Conservation (phyloP, 768 basidiomycete genomes). For the Paxillus ammoniavirescens region DNA sequence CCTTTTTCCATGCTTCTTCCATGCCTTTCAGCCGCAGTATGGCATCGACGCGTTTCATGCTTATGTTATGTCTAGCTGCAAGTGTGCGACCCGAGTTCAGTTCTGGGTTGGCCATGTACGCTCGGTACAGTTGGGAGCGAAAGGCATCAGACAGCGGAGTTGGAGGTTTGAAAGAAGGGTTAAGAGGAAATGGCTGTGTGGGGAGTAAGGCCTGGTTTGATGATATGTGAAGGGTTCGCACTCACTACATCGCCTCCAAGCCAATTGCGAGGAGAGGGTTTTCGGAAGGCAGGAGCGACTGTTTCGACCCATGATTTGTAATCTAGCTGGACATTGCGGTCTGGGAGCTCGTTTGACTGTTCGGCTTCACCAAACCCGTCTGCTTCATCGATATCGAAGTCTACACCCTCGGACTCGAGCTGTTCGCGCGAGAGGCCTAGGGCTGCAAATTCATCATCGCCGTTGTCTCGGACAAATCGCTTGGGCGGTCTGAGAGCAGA, state of each 20-base stretch:
- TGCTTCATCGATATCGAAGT: neutral
- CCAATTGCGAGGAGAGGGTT: conserved; percentile 54
- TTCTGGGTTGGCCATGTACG: conserved; percentile 59
- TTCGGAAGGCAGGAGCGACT: conserved; percentile 21
- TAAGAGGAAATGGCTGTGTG: conserved; percentile 79
- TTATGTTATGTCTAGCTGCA: conserved; percentile 60
- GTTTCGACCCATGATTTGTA: conserved; percentile 16
- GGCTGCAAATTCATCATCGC: neutral
- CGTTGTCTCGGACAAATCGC: neutral
- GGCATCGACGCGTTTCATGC: conserved; percentile 79
- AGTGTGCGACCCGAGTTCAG: conserved; percentile 57
- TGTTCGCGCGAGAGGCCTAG: neutral
- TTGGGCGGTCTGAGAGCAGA: conserved; percentile 12
- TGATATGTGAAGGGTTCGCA: conserved; percentile 24
- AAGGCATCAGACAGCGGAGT: conserved; percentile 66
- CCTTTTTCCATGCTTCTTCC: conserved; percentile 72
- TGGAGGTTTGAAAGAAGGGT: conserved; percentile 80
- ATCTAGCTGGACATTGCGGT: neutral
- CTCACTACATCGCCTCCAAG: conserved; percentile 57
- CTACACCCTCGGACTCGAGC: neutral
- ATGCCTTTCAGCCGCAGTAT: conserved; percentile 80
- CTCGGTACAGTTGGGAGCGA: conserved; percentile 55
- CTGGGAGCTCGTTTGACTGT: neutral
- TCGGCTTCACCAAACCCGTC: neutral
- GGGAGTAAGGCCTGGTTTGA: neutral